A percentile compares a stretch with the other conserved stretches of the same genome.
Evolutionary conservation across 2,329 filamentous ascomycete species (phyloP).

Genomic region (Phyllosticta citrichinensis): DNA sequence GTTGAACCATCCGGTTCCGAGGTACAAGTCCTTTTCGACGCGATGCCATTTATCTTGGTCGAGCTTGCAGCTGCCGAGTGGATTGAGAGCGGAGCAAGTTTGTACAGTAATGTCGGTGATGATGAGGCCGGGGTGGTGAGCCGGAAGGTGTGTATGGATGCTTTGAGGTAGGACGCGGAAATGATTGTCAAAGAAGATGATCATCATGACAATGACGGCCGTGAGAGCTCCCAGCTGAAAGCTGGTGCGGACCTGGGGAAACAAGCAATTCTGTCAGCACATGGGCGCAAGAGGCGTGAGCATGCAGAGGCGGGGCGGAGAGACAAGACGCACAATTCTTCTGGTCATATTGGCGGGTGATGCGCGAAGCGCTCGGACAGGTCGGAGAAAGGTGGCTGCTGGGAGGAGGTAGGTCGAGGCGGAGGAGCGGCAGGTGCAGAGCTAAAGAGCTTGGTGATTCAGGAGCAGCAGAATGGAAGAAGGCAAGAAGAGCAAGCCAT

Average conservation of each 20-base stretch:
- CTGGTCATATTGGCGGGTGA: conserved; percentile 25
- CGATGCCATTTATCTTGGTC: conserved; percentile 67
- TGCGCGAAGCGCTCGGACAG: not conserved
- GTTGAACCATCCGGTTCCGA: conserved; percentile 62
- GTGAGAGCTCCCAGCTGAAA: conserved; percentile 63
- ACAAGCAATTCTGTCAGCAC: conserved; percentile 13
- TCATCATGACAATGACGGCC: conserved; percentile 52
- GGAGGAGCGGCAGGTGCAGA: not conserved
- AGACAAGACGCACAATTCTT: conserved; percentile 24
- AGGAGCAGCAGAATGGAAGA: not conserved
- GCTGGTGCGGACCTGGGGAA: conserved; percentile 49
- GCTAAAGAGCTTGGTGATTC: conserved; percentile 7
- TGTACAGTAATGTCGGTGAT: conserved; percentile 76
- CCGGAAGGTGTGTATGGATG: conserved; percentile 76
- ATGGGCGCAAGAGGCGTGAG: not conserved
- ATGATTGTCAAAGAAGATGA: conserved; percentile 78
- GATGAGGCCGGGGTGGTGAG: conserved; percentile 71
- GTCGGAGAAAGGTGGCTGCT: not conserved
- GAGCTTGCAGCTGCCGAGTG: conserved; percentile 65
- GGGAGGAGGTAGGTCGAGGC: not conserved
- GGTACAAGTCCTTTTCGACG: conserved; percentile 80
- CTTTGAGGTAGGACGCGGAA: conserved; percentile 77
- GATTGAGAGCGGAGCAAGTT: conserved; percentile 64
- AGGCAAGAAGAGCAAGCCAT: conserved; percentile 6
- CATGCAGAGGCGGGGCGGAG: not conserved